Evolutionary conservation across 2,329 filamentous ascomycete species (phyloP).

Genomic region (Fusarium odoratissimum): DNA sequence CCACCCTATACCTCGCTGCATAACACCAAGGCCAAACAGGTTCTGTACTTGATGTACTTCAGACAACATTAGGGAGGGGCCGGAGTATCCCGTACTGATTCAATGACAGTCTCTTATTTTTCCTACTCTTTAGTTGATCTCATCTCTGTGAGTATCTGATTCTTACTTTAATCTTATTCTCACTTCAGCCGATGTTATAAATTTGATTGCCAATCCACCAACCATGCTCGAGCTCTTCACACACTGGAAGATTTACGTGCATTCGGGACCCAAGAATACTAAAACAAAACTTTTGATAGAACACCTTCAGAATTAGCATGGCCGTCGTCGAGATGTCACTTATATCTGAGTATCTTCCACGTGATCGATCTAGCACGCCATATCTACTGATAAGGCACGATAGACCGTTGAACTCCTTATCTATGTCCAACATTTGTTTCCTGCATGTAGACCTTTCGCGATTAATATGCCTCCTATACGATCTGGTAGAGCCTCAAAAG

Average conservation of each 20-base stretch:
- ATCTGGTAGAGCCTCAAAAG: slow-evolving; percentile 41
- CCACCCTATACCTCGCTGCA: neutral
- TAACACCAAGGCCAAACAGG: accelerated
- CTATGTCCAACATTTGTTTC: neutral
- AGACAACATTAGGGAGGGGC: too few relatives aligned
- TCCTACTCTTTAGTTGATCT: too few relatives aligned
- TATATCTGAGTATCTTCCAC: neutral
- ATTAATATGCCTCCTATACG: slow-evolving; percentile 38
- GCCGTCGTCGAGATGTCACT: neutral
- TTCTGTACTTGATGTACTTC: neutral
- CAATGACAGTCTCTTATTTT: too few relatives aligned
- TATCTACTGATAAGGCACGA: slow-evolving; percentile 7
- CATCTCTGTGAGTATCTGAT: too few relatives aligned
- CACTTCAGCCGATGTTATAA: too few relatives aligned
- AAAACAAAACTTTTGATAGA: accelerated
- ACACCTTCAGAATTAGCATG: accelerated
- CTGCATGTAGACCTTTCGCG: neutral
- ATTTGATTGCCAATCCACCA: accelerated
- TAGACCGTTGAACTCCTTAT: neutral
- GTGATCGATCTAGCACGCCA: slow-evolving; percentile 28
- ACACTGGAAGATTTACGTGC: accelerated
- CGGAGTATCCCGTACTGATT: too few relatives aligned
- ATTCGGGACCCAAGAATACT: accelerated
- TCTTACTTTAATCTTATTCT: too few relatives aligned
- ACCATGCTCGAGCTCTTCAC: accelerated